A percentile compares a stretch with the other conserved stretches of the same genome.
phyloP scores from a whole-genome alignment of 768 basidiomycete species.

The Tylopilus rubrobrunneus region DNA sequence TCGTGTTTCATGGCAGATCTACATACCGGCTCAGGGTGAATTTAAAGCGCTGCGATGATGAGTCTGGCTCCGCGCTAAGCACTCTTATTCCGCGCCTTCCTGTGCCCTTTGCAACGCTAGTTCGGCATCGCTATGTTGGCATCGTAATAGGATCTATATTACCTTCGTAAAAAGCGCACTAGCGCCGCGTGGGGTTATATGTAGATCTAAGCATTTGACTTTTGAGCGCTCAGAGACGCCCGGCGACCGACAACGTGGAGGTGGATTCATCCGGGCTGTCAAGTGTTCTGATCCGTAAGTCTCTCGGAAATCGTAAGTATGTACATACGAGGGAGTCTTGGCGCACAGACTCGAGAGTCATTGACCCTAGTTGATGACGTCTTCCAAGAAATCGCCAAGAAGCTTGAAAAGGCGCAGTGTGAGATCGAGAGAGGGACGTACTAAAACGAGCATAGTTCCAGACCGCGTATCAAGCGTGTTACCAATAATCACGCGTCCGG shows the following conservation, averaged over 20 bases:
- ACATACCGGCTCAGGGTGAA: too few relatives aligned
- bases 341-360: not conserved
- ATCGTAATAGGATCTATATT: not conserved
- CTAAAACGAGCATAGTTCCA: not conserved
- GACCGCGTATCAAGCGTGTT: not conserved
- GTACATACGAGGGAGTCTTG: not conserved
- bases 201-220: constrained; percentile 11
- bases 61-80: not conserved
- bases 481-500: not conserved
- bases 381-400: not conserved
- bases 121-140: not conserved
- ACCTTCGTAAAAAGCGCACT: constrained; percentile 1
- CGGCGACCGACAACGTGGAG: not conserved
- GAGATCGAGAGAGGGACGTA: not conserved
- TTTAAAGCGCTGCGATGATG: not conserved
- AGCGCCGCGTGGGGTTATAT: constrained; percentile 11
- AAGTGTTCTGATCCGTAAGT: not conserved
- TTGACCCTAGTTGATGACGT: not conserved
- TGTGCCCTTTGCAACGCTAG: not conserved
- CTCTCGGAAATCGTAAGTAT: not conserved
- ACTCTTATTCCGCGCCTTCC: not conserved
- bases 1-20: too few relatives aligned
- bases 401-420: not conserved
- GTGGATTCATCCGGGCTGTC: not conserved
- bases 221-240: constrained; percentile 5